Base-by-base conservation (phyloP, 805 yeast genomes). In the Schizosaccharomyces japonicus region DNA sequence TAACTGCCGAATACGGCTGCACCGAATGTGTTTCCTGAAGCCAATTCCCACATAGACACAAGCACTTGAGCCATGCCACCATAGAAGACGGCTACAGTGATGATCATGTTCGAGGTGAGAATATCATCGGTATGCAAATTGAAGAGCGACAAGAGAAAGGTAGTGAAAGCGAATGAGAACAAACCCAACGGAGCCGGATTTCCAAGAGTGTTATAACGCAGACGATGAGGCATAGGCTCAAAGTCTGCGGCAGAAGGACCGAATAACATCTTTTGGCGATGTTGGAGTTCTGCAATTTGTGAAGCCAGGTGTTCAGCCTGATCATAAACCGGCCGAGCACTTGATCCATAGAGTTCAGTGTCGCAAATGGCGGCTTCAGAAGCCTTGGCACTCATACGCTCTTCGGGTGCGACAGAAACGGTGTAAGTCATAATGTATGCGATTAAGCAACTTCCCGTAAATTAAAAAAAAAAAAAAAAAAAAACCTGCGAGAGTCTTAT, bases 181-280 rank as follows among this genome's bases (percentile, higher is more conserved):
- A 76, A 57, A 7, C 81, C 82, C 36, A 76, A 60, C 5, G 81
- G 79, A 31, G 76, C 76, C 11, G 81, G 79, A 56, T 75, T 75
- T 44, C 73, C 81, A 54, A 76, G 67, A 52, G 68, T 68, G 54
- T 76, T 75, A 6, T 63, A 57, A 13, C 87, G 70, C 4, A 73
- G 69, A n/a, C 70, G 67, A 27, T 72, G 60, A 49, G 66, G 44
- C 66, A 82, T 87, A 23, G 90, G 82, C 15, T 51, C 74, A 72
- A 56, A 76, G 63, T 15, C 76, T 66, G 74, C 90, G 85, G 60
- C 85, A 85, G 49, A 48, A 8, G 47, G 49, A 28, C 47, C 34
- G 17, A 49, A 25, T n/a, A 48, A 19, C 21, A 17, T 48, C 31
- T 36, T 36, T 36, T 36, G 42, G 7, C 23, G 42, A 19, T 21